Base-by-base conservation (phyloP, 2,329 filamentous ascomycete genomes). In the Paecilomyces formosus region DNA sequence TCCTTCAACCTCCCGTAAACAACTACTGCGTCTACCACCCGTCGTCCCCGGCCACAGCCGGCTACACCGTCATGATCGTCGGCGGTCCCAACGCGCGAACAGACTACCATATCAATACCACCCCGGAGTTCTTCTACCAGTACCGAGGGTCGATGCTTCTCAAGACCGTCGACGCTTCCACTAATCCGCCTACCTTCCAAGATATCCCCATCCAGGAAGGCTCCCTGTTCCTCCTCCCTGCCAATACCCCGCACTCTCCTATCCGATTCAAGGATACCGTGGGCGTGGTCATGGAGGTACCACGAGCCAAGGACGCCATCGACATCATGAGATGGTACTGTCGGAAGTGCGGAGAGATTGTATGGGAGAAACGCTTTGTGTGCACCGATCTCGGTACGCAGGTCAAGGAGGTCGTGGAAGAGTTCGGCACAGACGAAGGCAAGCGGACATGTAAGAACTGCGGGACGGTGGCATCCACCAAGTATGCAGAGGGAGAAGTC, bases 41-140 rank as follows among this genome's bases (percentile, higher is more conserved):
- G 2, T 73, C 74, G 45, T 72, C 70, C 5, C 68, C 71, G 80
- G 90, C 93, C 64, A 94, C 97, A 61, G 89, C 92, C 70, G 94
- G 94, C 30, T 92, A 95, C 73, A 97, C 97, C 70, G 92, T 92
- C 62, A 79, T 79, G 88, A 92, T 96, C 67, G 92, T 99, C 62
- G 94, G 94, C 72, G 94, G 94, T 12, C 94, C 94, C 69, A 97
- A 97, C 75, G 90, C 90, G 61, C 87, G 94, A 63, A 97, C 92
- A 58, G 94, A 97, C 81, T 99, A 97, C 81, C 94, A 97, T 82
- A 93, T 97, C 83, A 97, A 97, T 81, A 81, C 86, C 68, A 97
- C 93, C 0, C 87, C 94, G 12, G 94, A 97, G 76, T 97, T 92
- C 88, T 99, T 97, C 85, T 97, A 94, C 82, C 93, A 97, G 76